phyloP scores from a whole-genome alignment of 306 rosid species.

The Castanospermum australe region DNA sequence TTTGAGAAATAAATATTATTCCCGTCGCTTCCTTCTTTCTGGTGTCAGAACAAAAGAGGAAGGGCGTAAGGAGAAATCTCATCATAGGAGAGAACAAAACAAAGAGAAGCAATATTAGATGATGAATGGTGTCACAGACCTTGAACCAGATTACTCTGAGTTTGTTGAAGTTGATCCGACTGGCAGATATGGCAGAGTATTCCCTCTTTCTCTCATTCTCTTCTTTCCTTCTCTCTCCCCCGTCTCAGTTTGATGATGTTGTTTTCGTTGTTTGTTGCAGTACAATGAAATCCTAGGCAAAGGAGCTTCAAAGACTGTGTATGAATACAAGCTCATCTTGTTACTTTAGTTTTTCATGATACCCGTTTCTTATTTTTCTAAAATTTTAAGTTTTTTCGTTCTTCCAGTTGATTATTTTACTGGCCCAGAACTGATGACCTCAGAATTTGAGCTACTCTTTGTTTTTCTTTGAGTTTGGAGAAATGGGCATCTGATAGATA shows the following conservation, averaged over 20 bases:
- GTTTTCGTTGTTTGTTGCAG: conserved; percentile 51
- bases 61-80: conserved; percentile 26
- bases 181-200: conserved; percentile 98
- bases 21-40: conserved; percentile 19
- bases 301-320: conserved; percentile 99
- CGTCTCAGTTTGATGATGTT: conserved; percentile 22
- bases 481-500: conserved; percentile 29
- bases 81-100: conserved; percentile 19
- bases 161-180: conserved; percentile 97
- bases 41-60: conserved; percentile 48
- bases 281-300: conserved; percentile 95
- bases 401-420: not conserved
- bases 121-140: conserved; percentile 61
- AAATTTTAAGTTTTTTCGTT: conserved; percentile 12
- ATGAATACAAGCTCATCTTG: conserved; percentile 32
- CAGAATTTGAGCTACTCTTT: conserved; percentile 29
- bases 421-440: conserved; percentile 32
- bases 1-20: conserved; percentile 21
- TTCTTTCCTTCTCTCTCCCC: not conserved
- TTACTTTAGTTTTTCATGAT: not conserved
- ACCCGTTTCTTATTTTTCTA: not conserved
- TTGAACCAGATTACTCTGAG: conserved; percentile 62
- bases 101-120: conserved; percentile 12
- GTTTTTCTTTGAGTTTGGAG: conserved; percentile 15
- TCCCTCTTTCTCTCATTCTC: conserved; percentile 8